Conservation (phyloP, 1,284 basidiomycete species). For the Meira miltonrushii region DNA sequence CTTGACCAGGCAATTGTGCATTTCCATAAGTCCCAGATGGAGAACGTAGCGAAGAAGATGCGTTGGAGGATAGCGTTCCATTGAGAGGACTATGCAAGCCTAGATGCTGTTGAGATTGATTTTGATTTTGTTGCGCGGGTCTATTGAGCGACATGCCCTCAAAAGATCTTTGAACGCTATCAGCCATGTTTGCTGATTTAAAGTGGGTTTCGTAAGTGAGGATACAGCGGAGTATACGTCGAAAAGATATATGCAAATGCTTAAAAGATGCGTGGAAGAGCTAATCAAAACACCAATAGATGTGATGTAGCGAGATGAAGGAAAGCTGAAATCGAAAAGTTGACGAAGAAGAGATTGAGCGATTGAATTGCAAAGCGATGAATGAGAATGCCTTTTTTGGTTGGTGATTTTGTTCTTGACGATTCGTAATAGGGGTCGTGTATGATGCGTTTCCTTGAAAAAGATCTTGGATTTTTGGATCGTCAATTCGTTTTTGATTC, state of each 20-base stretch:
- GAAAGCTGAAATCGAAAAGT: not conserved
- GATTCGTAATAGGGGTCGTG: no score
- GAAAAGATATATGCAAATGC: no score
- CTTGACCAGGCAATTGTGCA: not conserved
- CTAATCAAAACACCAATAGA: not conserved
- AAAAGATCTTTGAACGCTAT: constrained; percentile 4
- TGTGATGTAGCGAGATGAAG: not conserved
- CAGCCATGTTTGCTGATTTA: not conserved
- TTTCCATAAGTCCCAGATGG: constrained; percentile 5
- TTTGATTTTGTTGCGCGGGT: constrained; percentile 14
- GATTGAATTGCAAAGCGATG: not conserved
- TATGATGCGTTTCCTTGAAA: no score
- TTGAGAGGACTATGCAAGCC: constrained; percentile 13
- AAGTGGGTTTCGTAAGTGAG: not conserved
- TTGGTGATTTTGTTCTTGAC: no score
- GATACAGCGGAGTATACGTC: no score
- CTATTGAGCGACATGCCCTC: constrained; percentile 12
- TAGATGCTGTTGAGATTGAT: constrained; percentile 14
- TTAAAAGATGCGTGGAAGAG: not conserved
- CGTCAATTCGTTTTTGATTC: no score
- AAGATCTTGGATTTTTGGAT: no score
- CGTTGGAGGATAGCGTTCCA: constrained; percentile 21
- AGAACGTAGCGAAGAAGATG: constrained; percentile 19
- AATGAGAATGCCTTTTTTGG: not conserved
- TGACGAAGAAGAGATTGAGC: not conserved